These are phyloP conservation scores for barley (Hordeum vulgare) DNA, from an alignment of 176 grass and related monocot genomes.

Conservation along the genomic window DNA sequence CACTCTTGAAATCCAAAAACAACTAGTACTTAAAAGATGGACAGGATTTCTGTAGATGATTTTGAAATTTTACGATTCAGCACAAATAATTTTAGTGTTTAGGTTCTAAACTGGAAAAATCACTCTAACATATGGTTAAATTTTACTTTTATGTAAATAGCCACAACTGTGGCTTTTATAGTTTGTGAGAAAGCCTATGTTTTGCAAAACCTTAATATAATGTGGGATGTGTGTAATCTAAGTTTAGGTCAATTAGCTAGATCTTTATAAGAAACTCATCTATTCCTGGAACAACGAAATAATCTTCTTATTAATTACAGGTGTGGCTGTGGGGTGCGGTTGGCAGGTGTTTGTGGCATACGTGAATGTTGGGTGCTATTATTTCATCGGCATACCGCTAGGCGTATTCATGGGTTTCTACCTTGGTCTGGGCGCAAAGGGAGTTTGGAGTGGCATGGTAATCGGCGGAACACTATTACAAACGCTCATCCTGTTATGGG, in stretches of 20 bases:
- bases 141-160: too few species aligned
- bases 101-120: too few species aligned
- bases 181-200: too few species aligned
- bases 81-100: too few species aligned
- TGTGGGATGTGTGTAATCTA: too few species aligned
- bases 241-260: not conserved
- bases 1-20: too few species aligned
- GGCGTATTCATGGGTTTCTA: constrained; percentile 16
- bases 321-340: constrained; percentile 24
- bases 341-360: constrained; percentile 35
- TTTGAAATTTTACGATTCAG: too few species aligned
- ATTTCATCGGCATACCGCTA: constrained; percentile 20
- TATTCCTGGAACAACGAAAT: not conserved
- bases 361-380: constrained; percentile 31
- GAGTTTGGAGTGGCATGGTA: not conserved
- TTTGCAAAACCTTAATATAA: too few species aligned
- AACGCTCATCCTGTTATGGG: not conserved
- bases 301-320: not conserved
- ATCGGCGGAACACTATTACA: not conserved
- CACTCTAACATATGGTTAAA: too few species aligned
- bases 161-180: too few species aligned
- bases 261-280: not conserved
- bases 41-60: too few species aligned
- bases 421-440: constrained; percentile 17
- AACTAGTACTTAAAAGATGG: too few species aligned